Conservation (phyloP, 257 asterid genomes). For the Ilex asprella region DNA sequence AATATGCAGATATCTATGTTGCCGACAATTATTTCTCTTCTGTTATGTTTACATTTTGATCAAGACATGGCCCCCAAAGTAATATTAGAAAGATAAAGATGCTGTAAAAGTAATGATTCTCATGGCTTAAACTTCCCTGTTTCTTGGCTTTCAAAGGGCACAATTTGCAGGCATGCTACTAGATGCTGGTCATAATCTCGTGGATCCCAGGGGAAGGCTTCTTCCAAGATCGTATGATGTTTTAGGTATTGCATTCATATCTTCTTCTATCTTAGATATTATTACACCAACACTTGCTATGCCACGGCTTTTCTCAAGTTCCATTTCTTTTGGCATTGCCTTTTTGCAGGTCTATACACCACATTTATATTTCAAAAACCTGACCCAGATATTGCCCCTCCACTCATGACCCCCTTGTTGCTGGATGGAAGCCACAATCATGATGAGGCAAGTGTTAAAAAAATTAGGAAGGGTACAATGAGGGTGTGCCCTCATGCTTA, state of each 20-base stretch:
- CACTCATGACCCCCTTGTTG: slow-evolving; percentile 75
- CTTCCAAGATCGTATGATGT: slow-evolving; percentile 77
- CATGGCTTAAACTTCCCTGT: slow-evolving; percentile 7
- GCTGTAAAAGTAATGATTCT: no score
- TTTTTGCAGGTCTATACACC: slow-evolving; percentile 66
- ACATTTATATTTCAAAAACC: slow-evolving; percentile 89
- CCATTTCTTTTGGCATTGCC: slow-evolving; percentile 6
- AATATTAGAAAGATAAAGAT: no score
- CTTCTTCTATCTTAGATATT: slow-evolving; percentile 6
- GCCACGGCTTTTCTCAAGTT: neutral
- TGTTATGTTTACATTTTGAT: no score
- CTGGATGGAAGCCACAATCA: slow-evolving; percentile 52
- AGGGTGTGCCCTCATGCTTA: slow-evolving; percentile 4
- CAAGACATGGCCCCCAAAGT: no score
- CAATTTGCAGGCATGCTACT: slow-evolving; percentile 71
- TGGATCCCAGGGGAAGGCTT: slow-evolving; percentile 88
- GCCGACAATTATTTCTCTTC: no score
- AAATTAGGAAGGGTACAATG: slow-evolving; percentile 19
- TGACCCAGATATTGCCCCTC: slow-evolving; percentile 85
- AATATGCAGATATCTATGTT: no score
- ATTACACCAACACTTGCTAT: neutral
- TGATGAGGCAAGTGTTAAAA: slow-evolving; percentile 64
- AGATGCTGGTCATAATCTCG: slow-evolving; percentile 67
- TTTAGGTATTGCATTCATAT: slow-evolving; percentile 47
- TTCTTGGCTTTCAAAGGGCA: slow-evolving; percentile 32